phyloP scores from a whole-genome alignment of 73 alveolate species.

The Stentor coeruleus region DNA sequence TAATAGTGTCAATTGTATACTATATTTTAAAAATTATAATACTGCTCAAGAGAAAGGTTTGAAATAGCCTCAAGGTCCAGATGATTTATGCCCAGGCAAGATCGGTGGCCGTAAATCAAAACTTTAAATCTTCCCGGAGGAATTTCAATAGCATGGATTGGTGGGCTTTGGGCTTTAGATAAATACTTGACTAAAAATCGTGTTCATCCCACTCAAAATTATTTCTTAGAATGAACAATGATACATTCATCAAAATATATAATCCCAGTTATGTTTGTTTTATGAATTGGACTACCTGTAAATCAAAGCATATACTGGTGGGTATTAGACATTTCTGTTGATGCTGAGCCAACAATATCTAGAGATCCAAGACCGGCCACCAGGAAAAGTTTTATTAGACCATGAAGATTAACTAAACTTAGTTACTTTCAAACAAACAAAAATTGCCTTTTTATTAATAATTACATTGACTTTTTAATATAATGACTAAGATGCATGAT shows the following conservation, averaged over 20 bases:
- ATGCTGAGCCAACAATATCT: constrained; percentile 15
- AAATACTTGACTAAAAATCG: constrained; percentile 8
- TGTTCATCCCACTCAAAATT: not conserved
- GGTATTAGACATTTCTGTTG: not conserved
- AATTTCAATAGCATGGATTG: constrained; percentile 24
- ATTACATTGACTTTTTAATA: no score
- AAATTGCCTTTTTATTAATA: no score
- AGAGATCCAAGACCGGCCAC: constrained; percentile 18
- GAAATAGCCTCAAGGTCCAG: constrained; percentile 30
- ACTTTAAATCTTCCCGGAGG: not conserved
- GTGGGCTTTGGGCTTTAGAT: constrained; percentile 13
- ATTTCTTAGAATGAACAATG: not conserved
- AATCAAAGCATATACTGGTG: constrained; percentile 10
- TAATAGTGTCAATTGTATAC: not conserved
- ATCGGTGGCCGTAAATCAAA: constrained; percentile 21
- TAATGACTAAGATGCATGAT: no score
- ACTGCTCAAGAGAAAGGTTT: constrained; percentile 25
- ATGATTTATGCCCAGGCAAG: constrained; percentile 27
- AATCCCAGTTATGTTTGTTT: not conserved
- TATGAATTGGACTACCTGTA: not conserved
- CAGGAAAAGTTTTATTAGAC: not conserved
- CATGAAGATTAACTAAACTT: not conserved
- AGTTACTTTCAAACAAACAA: not conserved
- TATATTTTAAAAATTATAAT: constrained; percentile 7
- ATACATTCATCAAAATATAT: not conserved